These are phyloP conservation scores for Grosmannia penicillata DNA, from an alignment of 2,329 filamentous ascomycete species.

Conservation along the genomic window DNA sequence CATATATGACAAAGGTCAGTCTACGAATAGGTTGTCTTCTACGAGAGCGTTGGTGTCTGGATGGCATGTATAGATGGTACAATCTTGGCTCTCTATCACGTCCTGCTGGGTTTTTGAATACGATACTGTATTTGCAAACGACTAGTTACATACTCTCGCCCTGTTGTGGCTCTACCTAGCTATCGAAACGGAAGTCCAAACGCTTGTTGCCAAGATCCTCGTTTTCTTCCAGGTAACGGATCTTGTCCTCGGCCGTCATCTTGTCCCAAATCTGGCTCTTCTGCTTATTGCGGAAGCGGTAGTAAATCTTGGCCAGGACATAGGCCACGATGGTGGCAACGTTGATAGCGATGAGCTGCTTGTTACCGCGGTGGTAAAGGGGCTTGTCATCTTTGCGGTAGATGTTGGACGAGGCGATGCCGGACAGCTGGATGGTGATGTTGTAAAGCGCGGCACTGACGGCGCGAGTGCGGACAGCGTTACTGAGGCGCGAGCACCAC, in stretches of 20 bases:
- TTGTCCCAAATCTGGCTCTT: slow-evolving; percentile 30
- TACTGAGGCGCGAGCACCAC: neutral
- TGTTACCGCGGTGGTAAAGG: slow-evolving; percentile 38
- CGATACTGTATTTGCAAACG: too few relatives aligned
- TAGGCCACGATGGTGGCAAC: slow-evolving; percentile 34
- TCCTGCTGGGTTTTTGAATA: too few relatives aligned
- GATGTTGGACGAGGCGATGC: slow-evolving; percentile 22
- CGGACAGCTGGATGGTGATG: slow-evolving; percentile 22
- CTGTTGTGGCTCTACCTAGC: too few relatives aligned
- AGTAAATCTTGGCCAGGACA: slow-evolving; percentile 34
- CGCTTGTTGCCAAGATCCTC: slow-evolving; percentile 27
- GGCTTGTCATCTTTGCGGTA: slow-evolving; percentile 40
- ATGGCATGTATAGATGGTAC: too few relatives aligned
- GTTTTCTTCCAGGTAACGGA: slow-evolving; percentile 26
- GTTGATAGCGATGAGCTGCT: slow-evolving; percentile 33
- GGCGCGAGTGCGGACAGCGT: slow-evolving; percentile 1
- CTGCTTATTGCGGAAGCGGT: slow-evolving; percentile 28
- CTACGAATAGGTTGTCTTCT: too few relatives aligned
- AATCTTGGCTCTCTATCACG: too few relatives aligned
- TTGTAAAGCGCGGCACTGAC: slow-evolving; percentile 8
- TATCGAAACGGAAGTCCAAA: slow-evolving; percentile 25
- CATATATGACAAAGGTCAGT: too few relatives aligned
- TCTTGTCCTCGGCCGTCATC: slow-evolving; percentile 32
- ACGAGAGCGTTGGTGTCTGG: too few relatives aligned
- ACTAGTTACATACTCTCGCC: too few relatives aligned